Percentiles rank a stretch among this genome's conserved stretches.
Conservation (phyloP, 1,139 yeast species). For the Suhomyces atakaporum region DNA sequence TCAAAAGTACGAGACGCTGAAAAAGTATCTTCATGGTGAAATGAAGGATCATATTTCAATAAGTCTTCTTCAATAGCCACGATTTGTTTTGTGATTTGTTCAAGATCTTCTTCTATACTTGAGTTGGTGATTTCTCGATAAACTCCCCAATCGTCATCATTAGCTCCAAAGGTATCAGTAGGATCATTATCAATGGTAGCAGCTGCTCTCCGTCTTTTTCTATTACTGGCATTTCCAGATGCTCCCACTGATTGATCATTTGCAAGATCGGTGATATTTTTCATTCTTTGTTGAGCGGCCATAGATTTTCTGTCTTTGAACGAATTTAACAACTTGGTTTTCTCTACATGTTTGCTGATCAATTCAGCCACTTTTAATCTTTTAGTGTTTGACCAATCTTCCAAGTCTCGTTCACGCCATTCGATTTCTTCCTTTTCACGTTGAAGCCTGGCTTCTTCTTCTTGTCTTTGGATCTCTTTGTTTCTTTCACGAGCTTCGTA, state of each 20-base stretch:
- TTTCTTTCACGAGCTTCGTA: constrained; percentile 86
- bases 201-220: constrained; percentile 55
- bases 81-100: constrained; percentile 64
- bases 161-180: constrained; percentile 92
- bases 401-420: constrained; percentile 76
- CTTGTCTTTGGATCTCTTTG: constrained; percentile 66
- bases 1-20: constrained; percentile 74
- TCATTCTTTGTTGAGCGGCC: constrained; percentile 94
- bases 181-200: constrained; percentile 86
- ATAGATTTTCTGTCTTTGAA: constrained; percentile 85
- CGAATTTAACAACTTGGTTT: constrained; percentile 71
- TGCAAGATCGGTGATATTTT: constrained; percentile 84
- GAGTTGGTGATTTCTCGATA: constrained; percentile 81
- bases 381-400: constrained; percentile 77
- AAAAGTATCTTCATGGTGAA: constrained; percentile 80
- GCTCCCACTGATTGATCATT: constrained; percentile 45
- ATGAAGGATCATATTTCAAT: constrained; percentile 78
- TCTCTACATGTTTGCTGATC: constrained; percentile 62
- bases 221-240: constrained; percentile 27
- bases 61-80: constrained; percentile 71
- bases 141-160: constrained; percentile 94
- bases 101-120: constrained; percentile 72
- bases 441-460: constrained; percentile 57
- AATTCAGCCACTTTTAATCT: constrained; percentile 60
- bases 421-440: constrained; percentile 63